Percentiles rank a stretch among this genome's conserved stretches.
phyloP scores from a whole-genome alignment of 441 rosid species.

The Gossypium gossypioides region DNA sequence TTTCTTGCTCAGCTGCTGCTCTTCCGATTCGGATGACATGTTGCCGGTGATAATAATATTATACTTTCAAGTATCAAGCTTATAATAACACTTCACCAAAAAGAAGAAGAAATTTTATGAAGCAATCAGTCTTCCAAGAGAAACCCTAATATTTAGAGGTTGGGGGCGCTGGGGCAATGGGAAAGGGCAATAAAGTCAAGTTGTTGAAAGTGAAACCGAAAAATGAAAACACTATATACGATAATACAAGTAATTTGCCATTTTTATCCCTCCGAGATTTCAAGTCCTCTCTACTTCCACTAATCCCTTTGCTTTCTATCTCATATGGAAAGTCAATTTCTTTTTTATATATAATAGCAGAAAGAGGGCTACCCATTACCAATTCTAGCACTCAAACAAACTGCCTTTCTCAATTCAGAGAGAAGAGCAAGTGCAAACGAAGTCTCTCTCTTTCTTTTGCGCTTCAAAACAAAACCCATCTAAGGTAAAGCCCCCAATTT shows the following conservation, averaged over 20 bases:
- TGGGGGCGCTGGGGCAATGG: no score
- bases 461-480: neutral
- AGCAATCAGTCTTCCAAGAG: no score
- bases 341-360: neutral
- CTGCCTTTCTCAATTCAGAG: neutral
- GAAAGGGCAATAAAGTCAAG: no score
- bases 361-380: neutral
- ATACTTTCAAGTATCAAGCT: neutral
- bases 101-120: no score
- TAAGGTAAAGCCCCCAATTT: constrained; percentile 8
- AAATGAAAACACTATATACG: neutral
- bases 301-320: neutral
- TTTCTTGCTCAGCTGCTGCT: constrained; percentile 43
- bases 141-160: no score
- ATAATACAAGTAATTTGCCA: neutral
- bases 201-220: no score
- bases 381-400: neutral
- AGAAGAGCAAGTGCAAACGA: neutral
- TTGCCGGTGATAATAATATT: neutral
- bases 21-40: constrained; percentile 18
- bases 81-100: neutral
- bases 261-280: neutral
- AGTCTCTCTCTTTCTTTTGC: constrained; percentile 2
- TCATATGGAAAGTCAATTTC: neutral
- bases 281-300: neutral